Evolutionary conservation across 768 basidiomycete genomes (phyloP).

Genomic region (Tulasnella sp.): DNA sequence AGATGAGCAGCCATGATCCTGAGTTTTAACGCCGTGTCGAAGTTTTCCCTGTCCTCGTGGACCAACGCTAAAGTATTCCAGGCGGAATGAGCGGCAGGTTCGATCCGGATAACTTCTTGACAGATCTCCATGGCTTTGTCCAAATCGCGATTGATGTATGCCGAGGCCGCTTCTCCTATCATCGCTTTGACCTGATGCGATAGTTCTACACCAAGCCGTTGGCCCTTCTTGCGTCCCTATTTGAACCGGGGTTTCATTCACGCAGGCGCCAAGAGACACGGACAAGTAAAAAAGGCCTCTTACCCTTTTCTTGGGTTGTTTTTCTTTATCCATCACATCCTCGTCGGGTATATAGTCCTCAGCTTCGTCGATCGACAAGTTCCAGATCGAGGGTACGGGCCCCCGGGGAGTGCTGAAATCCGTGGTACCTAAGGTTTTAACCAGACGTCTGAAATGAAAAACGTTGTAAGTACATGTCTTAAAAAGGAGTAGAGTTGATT

Average conservation of each 20-base stretch:
- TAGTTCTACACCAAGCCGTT: slow-evolving; percentile 26
- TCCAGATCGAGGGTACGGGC: slow-evolving; percentile 57
- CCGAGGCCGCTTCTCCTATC: slow-evolving; percentile 80
- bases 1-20: slow-evolving; percentile 89
- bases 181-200: slow-evolving; percentile 37
- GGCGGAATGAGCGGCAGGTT: slow-evolving; percentile 71
- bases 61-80: slow-evolving; percentile 87
- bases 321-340: neutral
- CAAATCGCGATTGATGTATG: slow-evolving; percentile 65
- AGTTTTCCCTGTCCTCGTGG: slow-evolving; percentile 63
- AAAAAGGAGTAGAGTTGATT: too few relatives aligned
- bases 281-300: neutral
- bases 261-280: neutral
- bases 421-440: slow-evolving; percentile 52
- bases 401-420: slow-evolving; percentile 37
- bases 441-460: slow-evolving; percentile 47
- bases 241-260: neutral
- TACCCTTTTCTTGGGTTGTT: slow-evolving; percentile 8
- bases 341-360: slow-evolving; percentile 16
- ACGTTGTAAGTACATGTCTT: neutral
- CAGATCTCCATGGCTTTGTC: slow-evolving; percentile 66
- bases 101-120: slow-evolving; percentile 89
- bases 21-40: slow-evolving; percentile 66
- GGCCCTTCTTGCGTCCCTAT: slow-evolving; percentile 18
- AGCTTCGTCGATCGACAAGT: slow-evolving; percentile 35